These are phyloP conservation scores for Periconia digitata DNA, from an alignment of 2,329 filamentous ascomycete genomes.

Conservation along the genomic window DNA sequence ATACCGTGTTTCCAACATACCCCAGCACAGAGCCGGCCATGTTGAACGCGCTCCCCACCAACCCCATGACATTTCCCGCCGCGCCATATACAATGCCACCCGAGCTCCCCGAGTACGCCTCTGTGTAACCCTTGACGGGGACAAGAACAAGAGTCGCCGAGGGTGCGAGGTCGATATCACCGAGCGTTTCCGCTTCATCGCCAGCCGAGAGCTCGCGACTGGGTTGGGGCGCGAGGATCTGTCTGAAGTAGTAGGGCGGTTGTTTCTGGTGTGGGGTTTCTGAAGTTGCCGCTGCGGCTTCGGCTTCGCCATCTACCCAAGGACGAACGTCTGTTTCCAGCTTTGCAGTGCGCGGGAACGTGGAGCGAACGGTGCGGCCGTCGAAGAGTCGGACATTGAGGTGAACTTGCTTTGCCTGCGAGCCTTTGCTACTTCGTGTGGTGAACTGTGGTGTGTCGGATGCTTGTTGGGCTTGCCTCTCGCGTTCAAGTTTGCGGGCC, in stretches of 20 bases:
- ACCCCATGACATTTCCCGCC: constrained; percentile 23
- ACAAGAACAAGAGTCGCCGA: constrained; percentile 82
- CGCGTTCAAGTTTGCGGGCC: constrained; percentile 38
- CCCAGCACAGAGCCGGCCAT: constrained; percentile 38
- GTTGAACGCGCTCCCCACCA: constrained; percentile 37
- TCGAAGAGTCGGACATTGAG: constrained; percentile 83
- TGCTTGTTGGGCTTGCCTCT: constrained; percentile 11
- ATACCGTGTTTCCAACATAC: constrained; percentile 35
- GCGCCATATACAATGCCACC: constrained; percentile 33
- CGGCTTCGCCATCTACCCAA: constrained; percentile 67
- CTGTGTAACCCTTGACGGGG: constrained; percentile 64
- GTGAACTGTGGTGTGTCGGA: constrained; percentile 7
- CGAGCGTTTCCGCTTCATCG: constrained; percentile 71
- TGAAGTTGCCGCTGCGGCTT: constrained; percentile 23
- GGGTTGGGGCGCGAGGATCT: constrained; percentile 76
- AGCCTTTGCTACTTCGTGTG: constrained; percentile 24
- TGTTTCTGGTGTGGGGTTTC: constrained; percentile 22
- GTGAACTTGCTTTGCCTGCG: constrained; percentile 34
- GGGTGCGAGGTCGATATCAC: constrained; percentile 72
- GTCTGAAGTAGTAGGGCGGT: constrained; percentile 77
- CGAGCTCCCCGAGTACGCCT: constrained; percentile 55
- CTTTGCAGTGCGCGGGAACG: constrained; percentile 66
- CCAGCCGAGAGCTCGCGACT: constrained; percentile 72
- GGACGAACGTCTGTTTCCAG: constrained; percentile 68
- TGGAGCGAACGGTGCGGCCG: constrained; percentile 73